Percentiles rank a stretch among this genome's conserved stretches.
Evolutionary conservation across 2,329 filamentous ascomycete species (phyloP).

Genomic region (Pseudopithomyces chartarum): DNA sequence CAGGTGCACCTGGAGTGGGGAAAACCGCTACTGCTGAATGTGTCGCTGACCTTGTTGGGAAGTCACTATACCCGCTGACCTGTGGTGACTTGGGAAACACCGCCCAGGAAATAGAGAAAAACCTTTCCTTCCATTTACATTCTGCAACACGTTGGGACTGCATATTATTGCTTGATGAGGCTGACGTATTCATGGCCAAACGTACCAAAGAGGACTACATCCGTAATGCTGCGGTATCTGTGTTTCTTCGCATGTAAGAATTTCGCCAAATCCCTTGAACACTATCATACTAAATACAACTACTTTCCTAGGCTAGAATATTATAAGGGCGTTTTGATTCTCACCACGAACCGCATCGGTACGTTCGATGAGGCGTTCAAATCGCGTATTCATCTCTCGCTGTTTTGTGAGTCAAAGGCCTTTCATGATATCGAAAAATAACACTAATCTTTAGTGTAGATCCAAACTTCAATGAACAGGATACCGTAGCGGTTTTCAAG

Average conservation of each 20-base stretch:
- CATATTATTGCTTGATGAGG: conserved; percentile 57
- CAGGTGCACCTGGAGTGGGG: conserved; percentile 49
- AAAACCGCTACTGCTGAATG: conserved; percentile 27
- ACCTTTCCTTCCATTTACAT: conserved; percentile 54
- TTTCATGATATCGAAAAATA: background rate
- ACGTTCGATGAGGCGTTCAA: conserved; percentile 28
- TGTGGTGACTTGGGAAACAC: conserved; percentile 54
- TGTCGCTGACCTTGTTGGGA: conserved; percentile 52
- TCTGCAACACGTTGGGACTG: conserved; percentile 56
- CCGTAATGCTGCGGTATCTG: conserved; percentile 53
- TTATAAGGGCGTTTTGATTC: conserved; percentile 53
- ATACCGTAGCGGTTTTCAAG: background rate
- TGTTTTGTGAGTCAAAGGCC: conserved; percentile 1
- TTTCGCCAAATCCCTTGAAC: no score
- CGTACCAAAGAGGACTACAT: conserved; percentile 54
- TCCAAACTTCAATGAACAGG: background rate
- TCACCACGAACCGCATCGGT: conserved; percentile 27
- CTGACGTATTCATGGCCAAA: conserved; percentile 43
- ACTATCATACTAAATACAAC: no score
- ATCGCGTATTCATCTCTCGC: conserved; percentile 12
- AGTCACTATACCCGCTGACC: conserved; percentile 55
- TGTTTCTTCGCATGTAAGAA: conserved; percentile 65
- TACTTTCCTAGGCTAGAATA: conserved; percentile 76
- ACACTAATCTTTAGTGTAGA: background rate
- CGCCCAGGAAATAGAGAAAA: conserved; percentile 48